Conservation (phyloP, 805 yeast species). For the Barnettozyma pratensis region DNA sequence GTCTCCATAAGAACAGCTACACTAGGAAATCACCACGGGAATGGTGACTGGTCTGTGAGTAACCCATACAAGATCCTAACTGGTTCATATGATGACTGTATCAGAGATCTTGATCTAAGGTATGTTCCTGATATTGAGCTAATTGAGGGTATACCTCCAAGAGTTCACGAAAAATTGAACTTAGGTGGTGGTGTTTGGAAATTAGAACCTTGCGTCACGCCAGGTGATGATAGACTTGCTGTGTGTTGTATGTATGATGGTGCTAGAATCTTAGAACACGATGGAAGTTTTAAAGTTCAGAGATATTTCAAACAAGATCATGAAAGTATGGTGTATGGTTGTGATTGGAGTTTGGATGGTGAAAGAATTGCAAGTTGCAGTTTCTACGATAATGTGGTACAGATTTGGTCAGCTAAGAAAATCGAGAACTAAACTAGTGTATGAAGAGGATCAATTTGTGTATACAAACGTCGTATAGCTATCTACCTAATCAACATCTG, state of each 20-base stretch:
- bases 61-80: constrained; percentile 61
- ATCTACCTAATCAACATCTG: constrained; percentile 25
- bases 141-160: constrained; percentile 50
- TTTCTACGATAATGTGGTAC: constrained; percentile 82
- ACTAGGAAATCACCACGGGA: constrained; percentile 29
- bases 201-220: constrained; percentile 54
- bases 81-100: constrained; percentile 86
- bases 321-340: constrained; percentile 93
- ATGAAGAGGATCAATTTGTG: too few relatives aligned
- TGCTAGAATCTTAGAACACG: constrained; percentile 57
- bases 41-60: constrained; percentile 36
- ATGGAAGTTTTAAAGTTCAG: constrained; percentile 26
- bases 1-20: constrained; percentile 67
- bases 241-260: constrained; percentile 97
- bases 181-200: constrained; percentile 97
- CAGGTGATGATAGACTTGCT: constrained; percentile 44
- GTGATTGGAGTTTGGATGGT: constrained; percentile 66
- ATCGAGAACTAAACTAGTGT: not conserved
- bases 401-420: constrained; percentile 50
- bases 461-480: not conserved
- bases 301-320: constrained; percentile 63
- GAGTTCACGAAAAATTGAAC: constrained; percentile 36
- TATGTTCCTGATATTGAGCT: constrained; percentile 36
- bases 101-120: constrained; percentile 67
- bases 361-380: constrained; percentile 71